Evolutionary conservation across 257 asterid genomes (phyloP), one percentile per base, ranked within the genome.

Genomic region (Linaria vulgaris): DNA sequence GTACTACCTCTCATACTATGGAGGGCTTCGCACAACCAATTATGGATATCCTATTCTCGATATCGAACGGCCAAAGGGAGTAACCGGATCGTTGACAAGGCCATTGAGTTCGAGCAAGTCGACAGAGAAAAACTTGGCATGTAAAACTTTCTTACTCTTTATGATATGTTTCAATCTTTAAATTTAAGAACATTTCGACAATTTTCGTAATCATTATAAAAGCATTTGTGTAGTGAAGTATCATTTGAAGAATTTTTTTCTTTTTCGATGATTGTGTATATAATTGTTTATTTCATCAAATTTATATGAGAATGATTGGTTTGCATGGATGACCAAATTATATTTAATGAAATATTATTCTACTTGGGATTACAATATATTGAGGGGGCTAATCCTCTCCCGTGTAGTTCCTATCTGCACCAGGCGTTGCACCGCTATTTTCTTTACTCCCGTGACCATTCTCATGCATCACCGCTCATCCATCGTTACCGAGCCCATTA

Each of bases 381-480:
- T 8, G 44, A 54, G 45, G 47, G 54, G 13, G 67, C 82, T 7
- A 72, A 69, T 19, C 39, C 69, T 16, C 12, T 4, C 89, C 95
- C 0, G 98, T 91, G 27, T 95, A 91, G 77, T 91, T 84, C 57
- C 85, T 91, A 3, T 91, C 76, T 91, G 66, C 98, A 91, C 57
- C 60, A 92, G 58, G 96, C 96, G 25, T 57, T 91, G 81, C 98
- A 91, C 88, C 96, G 86, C 83, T 95, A 91, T 72, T 86, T 66
- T 16, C 87, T 91, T 38, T 91, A 91, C 74, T 79, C 96, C 1
- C 90, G 96, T 63, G 86, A 91, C 80, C 98, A 91, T 41, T 80
- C 88, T 50, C 98, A n/a, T n/a, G n/a, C n/a, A 91, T 73, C 98
- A 91, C 78, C 98, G 88, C 71, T 82, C 98, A 41, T 91, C 98